These are phyloP conservation scores for Geotrichum bryndzae DNA, from an alignment of 1,139 yeast species.

Conservation along the genomic window DNA sequence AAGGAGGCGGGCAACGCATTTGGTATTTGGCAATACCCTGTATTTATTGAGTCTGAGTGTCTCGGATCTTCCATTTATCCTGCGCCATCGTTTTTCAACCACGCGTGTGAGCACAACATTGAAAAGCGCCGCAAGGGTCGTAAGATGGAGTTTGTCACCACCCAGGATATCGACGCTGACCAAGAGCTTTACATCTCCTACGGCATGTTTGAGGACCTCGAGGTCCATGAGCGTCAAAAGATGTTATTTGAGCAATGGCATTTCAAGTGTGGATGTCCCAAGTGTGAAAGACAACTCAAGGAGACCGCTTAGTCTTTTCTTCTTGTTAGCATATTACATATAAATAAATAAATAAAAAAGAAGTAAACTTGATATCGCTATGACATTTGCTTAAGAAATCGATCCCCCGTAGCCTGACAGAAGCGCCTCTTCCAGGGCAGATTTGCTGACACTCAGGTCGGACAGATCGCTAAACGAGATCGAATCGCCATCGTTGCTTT, in stretches of 20 bases:
- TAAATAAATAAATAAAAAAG: not conserved
- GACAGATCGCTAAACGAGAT: constrained; percentile 22
- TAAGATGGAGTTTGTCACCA: constrained; percentile 37
- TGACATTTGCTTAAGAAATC: not conserved
- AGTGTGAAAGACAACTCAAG: constrained; percentile 6
- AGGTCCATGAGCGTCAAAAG: constrained; percentile 41
- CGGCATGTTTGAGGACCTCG: constrained; percentile 47
- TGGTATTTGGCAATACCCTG: constrained; percentile 58
- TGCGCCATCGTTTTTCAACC: constrained; percentile 65
- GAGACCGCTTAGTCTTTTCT: not conserved
- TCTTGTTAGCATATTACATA: not conserved
- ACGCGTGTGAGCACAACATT: constrained; percentile 52
- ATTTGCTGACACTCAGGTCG: constrained; percentile 40
- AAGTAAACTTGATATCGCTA: not conserved
- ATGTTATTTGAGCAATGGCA: constrained; percentile 53
- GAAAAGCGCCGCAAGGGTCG: constrained; percentile 35
- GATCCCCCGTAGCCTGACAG: constrained; percentile 6
- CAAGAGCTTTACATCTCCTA: constrained; percentile 60
- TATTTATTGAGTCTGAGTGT: constrained; percentile 49
- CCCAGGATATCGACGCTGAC: constrained; percentile 35
- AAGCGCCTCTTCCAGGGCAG: constrained; percentile 43
- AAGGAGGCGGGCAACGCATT: constrained; percentile 67
- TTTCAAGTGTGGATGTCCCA: constrained; percentile 49
- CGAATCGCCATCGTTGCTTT: constrained; percentile 3
- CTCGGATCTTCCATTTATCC: constrained; percentile 65